Evolutionary conservation across 2,329 filamentous ascomycete species (phyloP), one percentile per base, ranked within the genome.

Genomic region (Polytolypa hystricis): DNA sequence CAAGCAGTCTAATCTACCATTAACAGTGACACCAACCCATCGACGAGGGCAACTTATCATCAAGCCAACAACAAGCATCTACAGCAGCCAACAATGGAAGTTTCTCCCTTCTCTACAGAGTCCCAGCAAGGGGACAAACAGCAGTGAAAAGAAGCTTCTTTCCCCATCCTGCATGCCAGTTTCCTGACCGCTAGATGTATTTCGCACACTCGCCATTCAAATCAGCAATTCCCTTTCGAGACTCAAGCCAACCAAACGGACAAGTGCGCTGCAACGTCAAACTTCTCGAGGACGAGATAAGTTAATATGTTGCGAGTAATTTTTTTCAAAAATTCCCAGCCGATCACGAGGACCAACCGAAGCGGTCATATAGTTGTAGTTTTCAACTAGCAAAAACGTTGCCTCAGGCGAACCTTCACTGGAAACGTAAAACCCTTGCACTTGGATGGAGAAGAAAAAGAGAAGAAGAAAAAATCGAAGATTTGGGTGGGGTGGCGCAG

Each of bases 321-420:
- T 28, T 31, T 55, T 51, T 51, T 66, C 78, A 84, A 84, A 84
- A 76, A 84, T 84, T 84, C 80, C 79, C 70, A 71, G 67, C 65
- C 74, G 71, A 70, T 69, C 71, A 39, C 71, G 68, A 68, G 71
- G 72, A 71, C 77, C 74, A 73, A 71, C 65, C 70, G 67, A 69
- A 84, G 79, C 70, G 70, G 79, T 82, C 79, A 79, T 55, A n/a
- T 74, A 69, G 69, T 69, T 64, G 66, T 80, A 81, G 78, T 81
- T 81, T 81, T 81, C 78, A 82, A 81, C 77, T 81, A 84, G 79
- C 79, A 84, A 83, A 80, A 82, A 83, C 70, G 70, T 71, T 70
- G 73, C 72, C 77, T 84, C 80, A 74, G 80, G 82, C 75, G 74
- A 77, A 79, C 82, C 80, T 75, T 84, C 79, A 84, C 76, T 77